These are phyloP conservation scores for Inga oerstediana DNA, from an alignment of 306 rosid genomes.

Conservation along the genomic window DNA sequence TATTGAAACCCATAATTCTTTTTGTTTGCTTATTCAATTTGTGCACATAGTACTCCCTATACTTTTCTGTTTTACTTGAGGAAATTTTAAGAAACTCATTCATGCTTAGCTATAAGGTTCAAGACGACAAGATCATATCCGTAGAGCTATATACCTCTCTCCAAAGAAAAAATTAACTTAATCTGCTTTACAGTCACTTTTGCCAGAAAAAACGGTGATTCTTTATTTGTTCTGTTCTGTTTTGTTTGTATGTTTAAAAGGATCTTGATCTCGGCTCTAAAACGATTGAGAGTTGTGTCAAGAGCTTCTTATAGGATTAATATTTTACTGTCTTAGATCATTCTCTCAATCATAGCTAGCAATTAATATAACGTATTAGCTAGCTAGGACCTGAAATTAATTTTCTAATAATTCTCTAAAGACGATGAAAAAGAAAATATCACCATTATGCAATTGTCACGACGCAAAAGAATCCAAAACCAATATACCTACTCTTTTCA, in stretches of 20 bases:
- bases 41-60: not conserved
- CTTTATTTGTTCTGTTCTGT: not conserved
- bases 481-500: constrained; percentile 38
- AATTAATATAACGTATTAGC: not conserved
- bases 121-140: not conserved
- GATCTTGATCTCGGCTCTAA: not conserved
- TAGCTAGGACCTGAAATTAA: not conserved
- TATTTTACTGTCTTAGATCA: constrained; percentile 15
- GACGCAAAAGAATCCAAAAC: constrained; percentile 35
- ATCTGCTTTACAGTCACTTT: not conserved
- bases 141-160: not conserved
- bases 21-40: not conserved
- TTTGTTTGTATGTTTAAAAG: not conserved
- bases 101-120: constrained; percentile 1
- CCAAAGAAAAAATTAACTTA: not conserved
- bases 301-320: constrained; percentile 38
- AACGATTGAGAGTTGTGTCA: not conserved
- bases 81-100: not conserved
- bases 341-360: not conserved
- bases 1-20: not conserved
- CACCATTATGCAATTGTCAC: constrained; percentile 44
- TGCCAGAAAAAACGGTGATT: not conserved
- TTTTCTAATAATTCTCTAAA: constrained; percentile 17
- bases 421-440: constrained; percentile 43
- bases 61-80: not conserved